Base-by-base conservation (phyloP, 257 asterid species). In the Striga asiatica region DNA sequence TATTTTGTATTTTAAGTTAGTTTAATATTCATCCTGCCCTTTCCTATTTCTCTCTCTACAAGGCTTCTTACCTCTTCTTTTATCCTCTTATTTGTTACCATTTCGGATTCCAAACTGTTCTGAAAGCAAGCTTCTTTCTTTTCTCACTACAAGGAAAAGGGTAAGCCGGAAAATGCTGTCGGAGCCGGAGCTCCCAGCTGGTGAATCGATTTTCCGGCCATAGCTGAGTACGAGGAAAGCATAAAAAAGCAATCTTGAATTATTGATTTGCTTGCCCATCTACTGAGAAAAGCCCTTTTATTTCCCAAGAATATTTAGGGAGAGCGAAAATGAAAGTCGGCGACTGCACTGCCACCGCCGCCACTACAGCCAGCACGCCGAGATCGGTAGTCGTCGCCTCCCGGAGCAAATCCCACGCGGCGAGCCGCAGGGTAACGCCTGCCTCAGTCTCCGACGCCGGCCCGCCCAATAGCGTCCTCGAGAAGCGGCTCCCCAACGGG, bases 401-500 rank as follows among this genome's bases (percentile, higher is more conserved):
- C 0, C 64, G 76, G 8, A 71, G 78, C 56, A 78, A 75, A 68
- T 75, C 85, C 8, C 85, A 75, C 12, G 74, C 78, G 23, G 48
- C 76, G n/a, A 54, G 65, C 67, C 80, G 85, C 4, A 29, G 82
- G 16, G 80, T 76, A 0, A 71, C 86, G 0, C 82, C 80, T 8
- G 24, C 80, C 20, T 56, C 77, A 0, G 49, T 54, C 14, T 14
- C 72, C 19, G 67, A 28, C 37, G 1, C 10, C 19, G 1, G n/a
- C n/a, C n/a, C n/a, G n/a, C n/a, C 8, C 31, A 29, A 34, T 10
- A 29, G 19, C 48, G 12, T 54, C 6, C 48, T 76, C 28, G 87
- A 76, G 64, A 79, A 76, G 23, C 76, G 29, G 16, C 69, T 79
- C 1, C 77, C 76, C 1, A 79, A 79, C 70, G 92, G 92, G 25